Base-by-base conservation (phyloP, 163 green algal genomes). In the Chloromonas sp. region DNA sequence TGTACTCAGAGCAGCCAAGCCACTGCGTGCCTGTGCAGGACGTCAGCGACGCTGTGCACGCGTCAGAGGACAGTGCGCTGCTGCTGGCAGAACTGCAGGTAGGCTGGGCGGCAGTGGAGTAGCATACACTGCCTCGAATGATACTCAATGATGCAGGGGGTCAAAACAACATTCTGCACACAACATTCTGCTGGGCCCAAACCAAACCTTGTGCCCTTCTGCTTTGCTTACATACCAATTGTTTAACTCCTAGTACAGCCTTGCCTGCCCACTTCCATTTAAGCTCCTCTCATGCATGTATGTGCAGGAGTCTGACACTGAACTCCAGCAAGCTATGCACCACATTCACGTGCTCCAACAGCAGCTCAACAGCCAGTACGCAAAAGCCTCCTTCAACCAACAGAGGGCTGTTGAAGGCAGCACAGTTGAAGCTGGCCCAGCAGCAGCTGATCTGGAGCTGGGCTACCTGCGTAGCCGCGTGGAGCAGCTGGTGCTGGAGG, bases 291-390 rank as follows among this genome's bases (percentile, higher is more conserved):
- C 58, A 58, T 79, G 36, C 13, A 2, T 74, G 66, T 80, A 14
- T 82, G 2, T 79, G 66, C 62, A 84, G 66, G 81, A 84, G 57
- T 84, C 81, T 60, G 81, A 84, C 70, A 1, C 57, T 15, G 81
- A 84, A 57, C 81, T 84, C 36, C 81, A 84, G 81, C 81, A 84
- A 60, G 81, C 81, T 5, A 11, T 84, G 81, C 3, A 66, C 3
- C 81, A 84, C 70, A 61, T 84, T 1, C 61, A 84, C 13, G 81
- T 84, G 36, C 81, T 84, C 66, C 81, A 84, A 70, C 66, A 14
- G 1, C 81, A 84, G 81, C 66, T 84, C 58, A 1, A 79, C 11
- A 3, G 60, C 14, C 2, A 14, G 36, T 60, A 82, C 58, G 5
- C 36, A 2, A 2, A 36, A 3, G 78, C 8, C 78, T 66, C 78